Evolutionary conservation across 495 filamentous ascomycete species (phyloP).

Genomic region (Penicillium parvum): DNA sequence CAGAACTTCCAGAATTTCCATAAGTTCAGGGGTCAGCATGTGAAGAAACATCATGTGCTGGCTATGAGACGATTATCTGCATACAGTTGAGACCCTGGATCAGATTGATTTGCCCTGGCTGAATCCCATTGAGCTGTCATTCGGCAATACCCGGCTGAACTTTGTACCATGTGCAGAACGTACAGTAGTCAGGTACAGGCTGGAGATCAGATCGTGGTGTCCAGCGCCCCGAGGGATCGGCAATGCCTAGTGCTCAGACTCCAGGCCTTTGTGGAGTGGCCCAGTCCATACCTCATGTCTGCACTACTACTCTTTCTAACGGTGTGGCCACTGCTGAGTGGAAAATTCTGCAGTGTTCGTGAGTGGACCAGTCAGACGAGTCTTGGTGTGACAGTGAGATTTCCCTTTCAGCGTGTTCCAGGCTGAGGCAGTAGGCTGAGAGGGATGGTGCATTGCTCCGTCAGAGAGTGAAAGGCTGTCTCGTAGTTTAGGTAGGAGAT

Average conservation of each 20-base stretch:
- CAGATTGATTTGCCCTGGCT: too few species aligned
- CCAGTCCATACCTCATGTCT: too few species aligned
- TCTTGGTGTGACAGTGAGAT: neutral
- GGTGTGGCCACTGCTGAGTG: neutral
- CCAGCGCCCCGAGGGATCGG: conserved; percentile 3
- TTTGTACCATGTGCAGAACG: too few species aligned
- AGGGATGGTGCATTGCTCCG: neutral
- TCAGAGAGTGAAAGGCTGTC: neutral
- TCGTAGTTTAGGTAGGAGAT: neutral
- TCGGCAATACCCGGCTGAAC: too few species aligned
- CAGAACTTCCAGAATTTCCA: conserved; percentile 17
- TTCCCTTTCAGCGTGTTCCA: neutral
- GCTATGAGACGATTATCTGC: too few species aligned
- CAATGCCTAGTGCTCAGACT: conserved; percentile 9
- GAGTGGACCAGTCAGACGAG: neutral
- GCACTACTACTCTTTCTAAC: too few species aligned
- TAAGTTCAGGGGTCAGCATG: conserved; percentile 14
- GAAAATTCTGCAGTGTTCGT: too few species aligned
- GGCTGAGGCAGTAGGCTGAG: neutral
- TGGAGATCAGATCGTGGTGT: neutral
- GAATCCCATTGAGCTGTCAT: too few species aligned
- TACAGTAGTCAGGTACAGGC: too few species aligned
- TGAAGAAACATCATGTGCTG: neutral
- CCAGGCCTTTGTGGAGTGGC: conserved; percentile 6
- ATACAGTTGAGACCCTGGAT: too few species aligned